Evolutionary conservation across 208 protist genomes (phyloP).

Genomic region (Leptomonas pyrrhocoris): DNA sequence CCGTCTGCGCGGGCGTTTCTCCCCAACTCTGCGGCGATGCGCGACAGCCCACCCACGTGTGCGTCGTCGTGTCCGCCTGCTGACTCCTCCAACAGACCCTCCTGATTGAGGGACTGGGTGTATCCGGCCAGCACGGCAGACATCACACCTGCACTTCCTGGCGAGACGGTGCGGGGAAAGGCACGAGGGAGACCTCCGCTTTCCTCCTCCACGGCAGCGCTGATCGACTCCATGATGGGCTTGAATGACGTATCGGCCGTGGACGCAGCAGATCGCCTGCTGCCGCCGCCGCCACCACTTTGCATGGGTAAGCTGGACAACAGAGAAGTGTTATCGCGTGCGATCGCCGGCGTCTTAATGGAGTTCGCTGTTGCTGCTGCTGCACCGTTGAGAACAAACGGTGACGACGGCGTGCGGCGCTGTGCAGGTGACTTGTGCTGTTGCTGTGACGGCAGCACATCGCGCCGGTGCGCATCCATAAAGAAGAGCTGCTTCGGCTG

Average conservation of each 20-base stretch:
- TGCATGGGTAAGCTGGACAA: not conserved
- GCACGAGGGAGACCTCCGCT: not conserved
- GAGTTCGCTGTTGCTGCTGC: not conserved
- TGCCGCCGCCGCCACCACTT: not conserved
- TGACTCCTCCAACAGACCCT: not conserved
- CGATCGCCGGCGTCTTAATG: not conserved
- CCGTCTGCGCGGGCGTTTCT: not conserved
- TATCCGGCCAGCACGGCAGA: slow-evolving; percentile 14
- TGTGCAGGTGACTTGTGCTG: not conserved
- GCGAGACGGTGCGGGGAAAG: not conserved
- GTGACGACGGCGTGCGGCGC: not conserved
- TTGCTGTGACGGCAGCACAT: not conserved
- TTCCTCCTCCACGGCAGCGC: not conserved
- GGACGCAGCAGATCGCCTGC: not conserved
- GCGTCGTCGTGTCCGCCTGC: not conserved
- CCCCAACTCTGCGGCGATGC: slow-evolving; percentile 9
- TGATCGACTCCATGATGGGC: not conserved
- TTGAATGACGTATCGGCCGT: not conserved
- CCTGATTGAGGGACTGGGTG: not conserved
- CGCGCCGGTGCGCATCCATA: slow-evolving; percentile 8
- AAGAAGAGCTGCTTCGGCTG: slow-evolving; percentile 28
- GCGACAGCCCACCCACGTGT: slow-evolving; percentile 2
- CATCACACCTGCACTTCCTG: not conserved
- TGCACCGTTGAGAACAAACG: not conserved
- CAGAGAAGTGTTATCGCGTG: not conserved